Base-by-base conservation (phyloP, 2,329 filamentous ascomycete genomes). In the Arthrobotrys sphaeroides region DNA sequence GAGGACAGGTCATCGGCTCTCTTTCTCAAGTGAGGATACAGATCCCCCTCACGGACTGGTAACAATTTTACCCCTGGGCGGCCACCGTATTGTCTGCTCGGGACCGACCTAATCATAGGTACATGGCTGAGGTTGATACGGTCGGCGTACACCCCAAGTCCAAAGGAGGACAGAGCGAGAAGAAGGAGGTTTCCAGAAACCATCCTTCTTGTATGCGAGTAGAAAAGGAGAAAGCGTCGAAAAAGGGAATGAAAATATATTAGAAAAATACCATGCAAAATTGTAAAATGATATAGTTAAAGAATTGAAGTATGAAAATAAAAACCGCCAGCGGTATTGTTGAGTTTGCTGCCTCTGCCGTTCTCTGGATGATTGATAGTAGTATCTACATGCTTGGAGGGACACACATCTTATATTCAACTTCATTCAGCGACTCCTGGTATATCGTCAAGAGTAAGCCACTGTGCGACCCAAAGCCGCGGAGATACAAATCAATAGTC, bases 1-100 rank as follows among this genome's bases (percentile, higher is more conserved):
- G n/a, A n/a, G n/a, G 65, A 69, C 1, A 70, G 26, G 18, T 70
- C 55, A 20, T 55, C 26, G 12, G 18, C 36, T 55, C 66, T 42
- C 33, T 36, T 62, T 12, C 33, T 38, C 20, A 62, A 6, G 13
- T 62, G 55, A n/a, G 65, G 65, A 16, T 51, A 55, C 3, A 49
- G 20, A 10, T 62, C 16, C 12, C 3, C 13, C 22, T 70, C 66
- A 2, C 55, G 45, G 12, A 70, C 16, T 7, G 66, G 66, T 2
- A 62, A 13, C 51, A 60, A 16, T 53, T 26, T 38, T 16, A 24
- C 28, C 1, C 13, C 5, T 10, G 5, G 28, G 28, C 28, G 28
- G 10, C 28, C 28, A 33, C 10, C 10, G 10, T 33, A n/a, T n/a
- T n/a, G n/a, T n/a, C n/a, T n/a, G n/a, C n/a, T n/a, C n/a, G 12